Base-by-base conservation (phyloP, 768 basidiomycete genomes). In the Crassisporium funariophilum region DNA sequence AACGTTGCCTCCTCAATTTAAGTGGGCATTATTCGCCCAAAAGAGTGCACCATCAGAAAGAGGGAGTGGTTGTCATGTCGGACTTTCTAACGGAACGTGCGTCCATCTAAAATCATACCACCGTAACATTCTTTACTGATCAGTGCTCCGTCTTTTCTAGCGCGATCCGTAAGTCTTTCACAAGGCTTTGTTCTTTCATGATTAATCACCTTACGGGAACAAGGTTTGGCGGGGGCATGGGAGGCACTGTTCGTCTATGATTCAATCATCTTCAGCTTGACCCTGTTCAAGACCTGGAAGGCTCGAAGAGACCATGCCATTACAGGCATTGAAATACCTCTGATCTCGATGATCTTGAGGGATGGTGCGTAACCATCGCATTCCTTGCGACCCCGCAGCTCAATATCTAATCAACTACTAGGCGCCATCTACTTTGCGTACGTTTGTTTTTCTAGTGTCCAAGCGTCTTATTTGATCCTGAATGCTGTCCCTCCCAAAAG, bases 401-500 rank as follows among this genome's bases (percentile, higher is more conserved):
- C 10, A 41, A 47, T 21, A 35, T 15, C 22, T 15, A 35, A 29
- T 15, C 10, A 20, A 16, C 2, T 45, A 10, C 4, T 42, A 81
- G 81, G 80, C 43, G 74, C 77, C 2, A 57, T 82, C 17, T 83
- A 81, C 55, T 82, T 78, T 52, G 76, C 70, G 80, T 82, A 64
- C 78, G 52, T 4, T 20, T 22, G 7, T 1, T 13, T 11, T 17
- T 21, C 5, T 13, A n/a, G 9, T 35, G 3, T 29, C 10, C 11
- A 16, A 12, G 5, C 19, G 11, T 13, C 16, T 10, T 5, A 5
- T 37, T 41, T 29, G 15, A 46, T 17, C 23, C 5, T 13, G 24
- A 12, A 12, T 9, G 22, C 10, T 20, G 19, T 12, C 25, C 31
- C 1, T 21, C 39, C 20, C 44, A 4, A 1, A 29, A 82, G 81